Evolutionary conservation across 164 flowering plant genomes (phyloP), one percentile per base, ranked within the genome.

Genomic region (Tinospora cordifolia): DNA sequence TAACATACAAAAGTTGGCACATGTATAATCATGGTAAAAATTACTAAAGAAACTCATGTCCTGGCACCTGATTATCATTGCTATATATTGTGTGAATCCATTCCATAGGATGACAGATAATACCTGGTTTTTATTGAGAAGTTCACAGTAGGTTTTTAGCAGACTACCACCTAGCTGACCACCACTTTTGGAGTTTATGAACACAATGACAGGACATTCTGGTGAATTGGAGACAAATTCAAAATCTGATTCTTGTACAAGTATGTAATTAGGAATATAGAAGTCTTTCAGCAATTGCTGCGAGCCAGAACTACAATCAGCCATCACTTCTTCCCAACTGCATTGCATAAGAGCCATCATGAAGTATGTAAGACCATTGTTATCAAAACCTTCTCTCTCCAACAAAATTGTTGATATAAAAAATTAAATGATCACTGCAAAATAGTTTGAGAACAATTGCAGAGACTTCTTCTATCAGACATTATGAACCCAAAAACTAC

Each of bases 151-250:
- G 1, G 89, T 83, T 8, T 63, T 25, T 51, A 90, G 79, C 77
- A 91, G 88, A 44, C 87, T 82, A 30, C 87, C 87, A 67, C 95
- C 97, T 19, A 91, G 83, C 79, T 91, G 97, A 30, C 93, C 97
- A 41, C 95, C 97, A 79, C 95, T 88, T 80, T 73, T 87, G 66
- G 93, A 80, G 75, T 89, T 91, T 60, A 91, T 81, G 75, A 91
- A 91, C 58, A 88, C 97, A 21, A 91, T 9, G 65, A 91, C 93
- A 2, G 97, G 97, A 74, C 89, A 86, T 3, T 66, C 46, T 12
- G 94, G 94, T 51, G 67, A 21, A 54, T 59, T 25, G 8, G 75
- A 25, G 70, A 41, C 62, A 54, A 36, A 14, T 6, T 58, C 63
- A 11, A 64, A 67, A 19, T 73, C 77, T 15, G 81, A 75, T 6